phyloP scores from a whole-genome alignment of 129 eudicot genomes.

The Flaveria ramosissima region DNA sequence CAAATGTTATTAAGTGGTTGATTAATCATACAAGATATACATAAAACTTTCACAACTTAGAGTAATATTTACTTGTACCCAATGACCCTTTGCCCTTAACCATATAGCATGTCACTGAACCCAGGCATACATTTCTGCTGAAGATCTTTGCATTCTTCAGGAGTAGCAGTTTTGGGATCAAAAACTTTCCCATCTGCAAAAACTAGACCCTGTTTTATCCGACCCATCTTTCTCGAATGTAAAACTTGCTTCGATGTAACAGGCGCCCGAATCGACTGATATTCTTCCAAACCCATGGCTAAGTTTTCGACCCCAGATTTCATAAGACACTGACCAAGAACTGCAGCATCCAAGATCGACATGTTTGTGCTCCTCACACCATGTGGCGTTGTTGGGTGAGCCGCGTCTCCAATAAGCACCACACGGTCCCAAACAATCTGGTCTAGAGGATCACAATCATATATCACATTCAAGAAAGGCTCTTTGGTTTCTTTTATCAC shows the following conservation, averaged over 20 bases:
- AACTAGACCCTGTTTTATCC: conserved; percentile 68
- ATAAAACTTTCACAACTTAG: neutral
- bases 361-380: conserved; percentile 91
- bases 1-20: neutral
- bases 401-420: conserved; percentile 80
- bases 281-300: conserved; percentile 49
- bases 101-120: conserved; percentile 39
- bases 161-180: conserved; percentile 46
- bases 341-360: conserved; percentile 84
- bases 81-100: neutral
- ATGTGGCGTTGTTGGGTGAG: conserved; percentile 93
- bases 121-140: conserved; percentile 70
- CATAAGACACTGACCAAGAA: conserved; percentile 68
- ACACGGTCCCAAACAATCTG: conserved; percentile 71
- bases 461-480: conserved; percentile 79
- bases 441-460: conserved; percentile 68
- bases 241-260: conserved; percentile 60
- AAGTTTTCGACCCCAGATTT: conserved; percentile 58
- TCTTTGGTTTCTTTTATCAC: conserved; percentile 61
- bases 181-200: conserved; percentile 45
- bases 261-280: conserved; percentile 60
- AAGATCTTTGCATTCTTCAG: conserved; percentile 52
- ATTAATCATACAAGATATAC: neutral
- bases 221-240: conserved; percentile 62
- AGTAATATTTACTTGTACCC: conserved; percentile 18